Conservation (phyloP, 257 asterid species). For the Orobanche coerulescens region DNA sequence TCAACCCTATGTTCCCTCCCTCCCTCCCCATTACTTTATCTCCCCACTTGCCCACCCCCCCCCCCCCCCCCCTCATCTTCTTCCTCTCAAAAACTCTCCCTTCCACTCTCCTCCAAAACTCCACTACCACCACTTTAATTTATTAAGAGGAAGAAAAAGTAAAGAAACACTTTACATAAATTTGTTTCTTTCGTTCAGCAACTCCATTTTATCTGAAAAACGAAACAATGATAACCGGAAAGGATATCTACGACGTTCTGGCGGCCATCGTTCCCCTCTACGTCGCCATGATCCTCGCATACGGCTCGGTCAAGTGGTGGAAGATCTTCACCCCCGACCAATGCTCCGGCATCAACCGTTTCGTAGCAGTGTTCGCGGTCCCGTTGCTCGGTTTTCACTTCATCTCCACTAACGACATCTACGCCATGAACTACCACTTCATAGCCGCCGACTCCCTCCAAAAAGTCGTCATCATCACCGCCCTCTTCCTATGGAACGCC, state of each 20-base stretch:
- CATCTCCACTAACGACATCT: constrained; percentile 66
- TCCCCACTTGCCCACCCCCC: no score
- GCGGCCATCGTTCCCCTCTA: constrained; percentile 76
- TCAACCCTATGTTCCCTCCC: no score
- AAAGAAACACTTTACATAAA: no score
- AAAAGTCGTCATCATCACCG: constrained; percentile 57
- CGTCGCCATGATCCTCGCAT: constrained; percentile 82
- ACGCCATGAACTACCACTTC: constrained; percentile 83
- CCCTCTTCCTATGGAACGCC: constrained; percentile 62
- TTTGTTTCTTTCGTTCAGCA: no score
- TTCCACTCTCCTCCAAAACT: not conserved
- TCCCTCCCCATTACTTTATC: no score
- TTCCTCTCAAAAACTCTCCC: not conserved
- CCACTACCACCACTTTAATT: no score
- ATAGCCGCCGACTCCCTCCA: constrained; percentile 82
- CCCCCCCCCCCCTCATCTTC: not conserved
- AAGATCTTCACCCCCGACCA: constrained; percentile 82
- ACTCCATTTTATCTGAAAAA: not conserved
- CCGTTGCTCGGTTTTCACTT: constrained; percentile 82
- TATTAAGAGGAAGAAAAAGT: no score
- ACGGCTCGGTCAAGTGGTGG: constrained; percentile 89
- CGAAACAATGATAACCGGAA: constrained; percentile 56
- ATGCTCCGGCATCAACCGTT: constrained; percentile 90
- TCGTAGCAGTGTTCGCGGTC: constrained; percentile 91
- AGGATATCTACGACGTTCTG: constrained; percentile 76